Evolutionary conservation across 768 basidiomycete species (phyloP).

Genomic region (Paxillus ammoniavirescens): DNA sequence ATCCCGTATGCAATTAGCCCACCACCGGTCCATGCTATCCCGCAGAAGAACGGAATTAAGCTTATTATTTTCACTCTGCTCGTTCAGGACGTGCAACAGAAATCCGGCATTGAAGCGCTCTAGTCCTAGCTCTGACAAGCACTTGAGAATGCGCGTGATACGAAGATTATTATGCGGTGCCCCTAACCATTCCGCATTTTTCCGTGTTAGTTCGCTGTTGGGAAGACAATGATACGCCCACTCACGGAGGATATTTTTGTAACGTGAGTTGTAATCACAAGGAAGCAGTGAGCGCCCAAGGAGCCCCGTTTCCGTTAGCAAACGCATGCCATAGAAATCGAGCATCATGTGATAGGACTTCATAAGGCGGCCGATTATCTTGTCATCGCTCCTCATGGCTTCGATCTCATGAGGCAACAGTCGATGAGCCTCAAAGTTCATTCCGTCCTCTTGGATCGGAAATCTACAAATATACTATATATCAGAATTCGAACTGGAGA

Average conservation of each 20-base stretch:
- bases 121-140: slow-evolving; percentile 66
- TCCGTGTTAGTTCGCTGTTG: neutral
- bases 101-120: slow-evolving; percentile 66
- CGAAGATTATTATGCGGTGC: slow-evolving; percentile 76
- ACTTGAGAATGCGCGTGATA: slow-evolving; percentile 76
- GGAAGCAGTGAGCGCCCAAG: slow-evolving; percentile 51
- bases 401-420: slow-evolving; percentile 64
- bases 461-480: slow-evolving; percentile 41
- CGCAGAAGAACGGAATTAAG: slow-evolving; percentile 48
- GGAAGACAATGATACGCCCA: slow-evolving; percentile 10
- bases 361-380: slow-evolving; percentile 49
- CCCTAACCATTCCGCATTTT: slow-evolving; percentile 35
- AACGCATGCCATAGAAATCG: slow-evolving; percentile 77
- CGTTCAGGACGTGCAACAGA: slow-evolving; percentile 63
- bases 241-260: slow-evolving; percentile 67
- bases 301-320: slow-evolving; percentile 58
- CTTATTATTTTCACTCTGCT: slow-evolving; percentile 59
- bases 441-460: slow-evolving; percentile 70
- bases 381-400: slow-evolving; percentile 50
- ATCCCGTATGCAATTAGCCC: slow-evolving; percentile 71
- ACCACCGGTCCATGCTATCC: slow-evolving; percentile 75
- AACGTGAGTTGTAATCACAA: slow-evolving; percentile 51
- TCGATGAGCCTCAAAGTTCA: slow-evolving; percentile 67
- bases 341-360: slow-evolving; percentile 72
- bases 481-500: slow-evolving; percentile 1